These are phyloP conservation scores for Microcyclospora pomicola DNA, from an alignment of 2,329 filamentous ascomycete species.

Conservation along the genomic window DNA sequence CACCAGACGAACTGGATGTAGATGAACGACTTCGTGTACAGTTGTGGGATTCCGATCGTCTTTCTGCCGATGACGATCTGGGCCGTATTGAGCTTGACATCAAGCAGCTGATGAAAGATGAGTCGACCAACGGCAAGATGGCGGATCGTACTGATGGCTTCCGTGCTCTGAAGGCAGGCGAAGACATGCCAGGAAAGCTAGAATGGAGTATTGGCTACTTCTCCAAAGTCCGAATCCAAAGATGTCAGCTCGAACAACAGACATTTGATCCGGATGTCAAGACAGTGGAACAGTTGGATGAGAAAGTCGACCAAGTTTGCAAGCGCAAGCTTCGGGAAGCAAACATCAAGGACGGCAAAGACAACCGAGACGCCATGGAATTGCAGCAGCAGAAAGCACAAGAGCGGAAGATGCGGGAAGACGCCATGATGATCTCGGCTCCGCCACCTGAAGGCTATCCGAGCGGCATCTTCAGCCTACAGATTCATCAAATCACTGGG, in stretches of 20 bases:
- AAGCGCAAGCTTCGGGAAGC: conserved; percentile 54
- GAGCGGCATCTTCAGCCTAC: conserved; percentile 54
- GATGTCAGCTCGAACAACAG: conserved; percentile 48
- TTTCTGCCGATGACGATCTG: conserved; percentile 59
- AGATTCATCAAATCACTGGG: conserved; percentile 60
- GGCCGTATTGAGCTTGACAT: conserved; percentile 58
- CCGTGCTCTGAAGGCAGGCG: conserved; percentile 48
- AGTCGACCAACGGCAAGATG: conserved; percentile 48
- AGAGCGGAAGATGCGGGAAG: conserved; percentile 44
- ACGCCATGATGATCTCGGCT: conserved; percentile 53
- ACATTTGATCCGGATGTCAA: conserved; percentile 45
- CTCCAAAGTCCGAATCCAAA: conserved; percentile 49
- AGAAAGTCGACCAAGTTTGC: conserved; percentile 40
- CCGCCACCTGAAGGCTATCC: conserved; percentile 49
- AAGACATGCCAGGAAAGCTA: conserved; percentile 55
- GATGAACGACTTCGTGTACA: conserved; percentile 50
- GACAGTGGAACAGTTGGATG: conserved; percentile 43
- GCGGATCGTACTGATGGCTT: conserved; percentile 52
- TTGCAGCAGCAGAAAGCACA: conserved; percentile 54
- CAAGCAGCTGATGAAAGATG: conserved; percentile 47
- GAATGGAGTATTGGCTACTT: conserved; percentile 61
- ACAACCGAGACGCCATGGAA: conserved; percentile 32
- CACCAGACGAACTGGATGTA: conserved; percentile 57
- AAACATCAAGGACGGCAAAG: conserved; percentile 38
- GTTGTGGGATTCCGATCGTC: conserved; percentile 62